These are phyloP conservation scores for Hypomyces rosellus DNA, from an alignment of 2,329 filamentous ascomycete species.

Conservation along the genomic window DNA sequence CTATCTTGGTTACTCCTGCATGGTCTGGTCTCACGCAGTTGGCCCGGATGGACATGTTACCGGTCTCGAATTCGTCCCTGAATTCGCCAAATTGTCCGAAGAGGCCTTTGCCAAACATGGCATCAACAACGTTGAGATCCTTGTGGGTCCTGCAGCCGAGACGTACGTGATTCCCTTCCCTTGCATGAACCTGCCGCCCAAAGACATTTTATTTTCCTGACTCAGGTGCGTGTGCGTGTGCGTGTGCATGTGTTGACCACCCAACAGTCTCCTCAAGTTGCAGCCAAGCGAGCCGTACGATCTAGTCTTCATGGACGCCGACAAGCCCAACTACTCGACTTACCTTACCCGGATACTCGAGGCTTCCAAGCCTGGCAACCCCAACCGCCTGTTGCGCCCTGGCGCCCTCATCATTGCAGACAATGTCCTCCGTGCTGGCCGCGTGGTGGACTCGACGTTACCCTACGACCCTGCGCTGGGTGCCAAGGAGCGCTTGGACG, in stretches of 20 bases:
- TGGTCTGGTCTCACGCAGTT: slow-evolving; percentile 42
- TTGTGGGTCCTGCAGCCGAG: slow-evolving; percentile 36
- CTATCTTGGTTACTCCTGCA: slow-evolving; percentile 42
- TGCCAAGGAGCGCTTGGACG: not conserved
- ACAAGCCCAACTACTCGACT: slow-evolving; percentile 39
- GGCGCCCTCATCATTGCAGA: slow-evolving; percentile 44
- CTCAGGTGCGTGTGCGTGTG: too few relatives aligned
- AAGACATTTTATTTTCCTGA: not conserved
- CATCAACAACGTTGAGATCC: slow-evolving; percentile 35
- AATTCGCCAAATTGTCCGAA: slow-evolving; percentile 37
- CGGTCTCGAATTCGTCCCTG: slow-evolving; percentile 39
- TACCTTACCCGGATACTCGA: slow-evolving; percentile 37
- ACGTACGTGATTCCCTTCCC: slow-evolving; percentile 26
- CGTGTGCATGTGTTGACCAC: not conserved
- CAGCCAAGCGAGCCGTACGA: slow-evolving; percentile 35
- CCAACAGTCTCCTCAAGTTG: not conserved
- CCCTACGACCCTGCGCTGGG: slow-evolving; percentile 36
- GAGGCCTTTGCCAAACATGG: slow-evolving; percentile 33
- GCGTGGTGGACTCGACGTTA: slow-evolving; percentile 30
- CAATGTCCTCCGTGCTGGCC: slow-evolving; percentile 39
- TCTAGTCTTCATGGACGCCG: slow-evolving; percentile 43
- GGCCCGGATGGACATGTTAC: slow-evolving; percentile 37
- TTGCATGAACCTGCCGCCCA: not conserved
- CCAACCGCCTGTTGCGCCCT: slow-evolving; percentile 32
- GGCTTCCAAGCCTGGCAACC: slow-evolving; percentile 27